These are phyloP conservation scores for Stagonosporopsis cucurbitacearum DNA, from an alignment of 2,329 filamentous ascomycete species.

Conservation along the genomic window DNA sequence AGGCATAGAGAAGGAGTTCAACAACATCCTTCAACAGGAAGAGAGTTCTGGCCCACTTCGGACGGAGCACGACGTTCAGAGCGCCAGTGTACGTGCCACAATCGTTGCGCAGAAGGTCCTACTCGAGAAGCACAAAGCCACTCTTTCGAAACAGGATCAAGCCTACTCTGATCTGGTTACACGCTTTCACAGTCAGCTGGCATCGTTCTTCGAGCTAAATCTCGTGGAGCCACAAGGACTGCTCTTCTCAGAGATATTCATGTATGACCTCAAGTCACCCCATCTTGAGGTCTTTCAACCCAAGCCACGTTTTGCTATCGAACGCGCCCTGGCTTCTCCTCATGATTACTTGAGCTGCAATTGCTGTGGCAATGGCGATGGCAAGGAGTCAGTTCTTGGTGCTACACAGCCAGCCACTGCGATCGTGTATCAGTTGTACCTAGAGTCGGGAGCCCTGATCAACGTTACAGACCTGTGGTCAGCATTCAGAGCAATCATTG, in stretches of 20 bases:
- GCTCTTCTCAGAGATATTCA: conserved; percentile 73
- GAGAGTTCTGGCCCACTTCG: conserved; percentile 58
- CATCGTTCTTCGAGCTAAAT: conserved; percentile 53
- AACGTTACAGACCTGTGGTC: conserved; percentile 82
- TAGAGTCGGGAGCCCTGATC: conserved; percentile 77
- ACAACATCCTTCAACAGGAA: conserved; percentile 33
- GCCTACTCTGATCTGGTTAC: conserved; percentile 72
- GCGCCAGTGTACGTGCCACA: conserved; percentile 74
- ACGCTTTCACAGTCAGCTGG: conserved; percentile 59
- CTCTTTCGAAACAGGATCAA: conserved; percentile 73
- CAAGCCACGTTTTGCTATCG: conserved; percentile 71
- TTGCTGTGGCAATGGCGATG: conserved; percentile 64
- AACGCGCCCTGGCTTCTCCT: conserved; percentile 73
- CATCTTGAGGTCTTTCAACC: conserved; percentile 78
- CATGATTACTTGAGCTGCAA: conserved; percentile 79
- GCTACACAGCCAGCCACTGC: conserved; percentile 72
- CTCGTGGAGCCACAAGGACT: conserved; percentile 60
- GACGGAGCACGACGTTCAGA: conserved; percentile 76
- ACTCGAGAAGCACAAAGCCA: conserved; percentile 75
- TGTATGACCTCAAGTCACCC: conserved; percentile 75
- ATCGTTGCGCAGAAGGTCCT: conserved; percentile 83
- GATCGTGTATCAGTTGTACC: conserved; percentile 78
- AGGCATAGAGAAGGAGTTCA: conserved; percentile 45
- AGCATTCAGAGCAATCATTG: conserved; percentile 72
- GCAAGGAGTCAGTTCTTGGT: conserved; percentile 54